Evolutionary conservation across 805 yeast species (phyloP), one percentile per base, ranked within the genome.

Genomic region (Candida pseudofarinosa): DNA sequence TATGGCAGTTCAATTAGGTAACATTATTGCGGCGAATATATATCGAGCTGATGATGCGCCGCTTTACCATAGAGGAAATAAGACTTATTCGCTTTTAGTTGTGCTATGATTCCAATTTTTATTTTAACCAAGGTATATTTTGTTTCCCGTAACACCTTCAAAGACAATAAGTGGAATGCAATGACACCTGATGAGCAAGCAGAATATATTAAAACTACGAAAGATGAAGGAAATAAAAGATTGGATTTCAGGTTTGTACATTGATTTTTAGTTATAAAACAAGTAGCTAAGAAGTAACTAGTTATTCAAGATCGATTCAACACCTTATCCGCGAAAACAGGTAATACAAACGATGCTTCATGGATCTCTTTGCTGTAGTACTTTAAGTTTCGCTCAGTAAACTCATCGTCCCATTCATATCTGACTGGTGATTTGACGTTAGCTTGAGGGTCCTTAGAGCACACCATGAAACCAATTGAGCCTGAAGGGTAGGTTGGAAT

Each of bases 401-500:
- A 77, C 45, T 76, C 83, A 36, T 71, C 77, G 41, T 79, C 62
- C 63, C 85, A 67, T 26, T 74, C 70, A 33, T 59, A 64, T 65
- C 97, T 80, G 48, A 78, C 51, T 38, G 98, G 97, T 51, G 65
- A 72, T 55, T 68, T 74, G 45, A 91, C 85, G 49, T 83, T 72
- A 39, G 83, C 81, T 19, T 65, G 54, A 13, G 77, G 61, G 59
- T 86, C 85, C 73, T 89, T 91, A 49, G 84, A 77, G 66, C 97
- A 90, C 47, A 91, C 90, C 96, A 91, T 88, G 71, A 93, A 88
- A n/a, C 98, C 99, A 59, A 91, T 85, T 65, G 89, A 95, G 51
- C 99, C 99, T 15, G 96, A 83, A 50, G 99, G 96, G 61, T 91
- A 91, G 45, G 98, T 90, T 60, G 99, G 99, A 54, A 90, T 88